Conservation (phyloP, 225 moss, liverwort and hornwort genomes). For the Polytrichum formosum region DNA sequence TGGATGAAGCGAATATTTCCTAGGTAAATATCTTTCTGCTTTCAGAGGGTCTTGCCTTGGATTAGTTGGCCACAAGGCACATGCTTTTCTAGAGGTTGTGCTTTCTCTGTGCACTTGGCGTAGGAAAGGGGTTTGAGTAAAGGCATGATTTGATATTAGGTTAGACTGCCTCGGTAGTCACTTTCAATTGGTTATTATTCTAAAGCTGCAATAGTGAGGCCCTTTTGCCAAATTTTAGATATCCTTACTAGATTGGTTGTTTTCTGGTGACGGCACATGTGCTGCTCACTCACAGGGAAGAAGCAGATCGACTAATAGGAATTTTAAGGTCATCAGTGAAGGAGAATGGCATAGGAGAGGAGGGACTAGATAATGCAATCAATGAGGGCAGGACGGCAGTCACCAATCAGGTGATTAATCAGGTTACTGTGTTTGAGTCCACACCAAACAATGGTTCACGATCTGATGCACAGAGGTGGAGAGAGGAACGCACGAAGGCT, state of each 20-base stretch:
- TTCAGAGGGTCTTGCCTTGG: too few relatives aligned
- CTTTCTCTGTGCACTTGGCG: too few relatives aligned
- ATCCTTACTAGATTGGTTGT: too few relatives aligned
- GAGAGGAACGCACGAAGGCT: slow-evolving; percentile 62
- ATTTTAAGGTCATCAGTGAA: slow-evolving; percentile 65
- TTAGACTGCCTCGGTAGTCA: too few relatives aligned
- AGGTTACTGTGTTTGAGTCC: slow-evolving; percentile 19
- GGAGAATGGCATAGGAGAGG: slow-evolving; percentile 50
- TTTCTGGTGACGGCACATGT: slow-evolving; percentile 20
- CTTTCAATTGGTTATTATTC: too few relatives aligned
- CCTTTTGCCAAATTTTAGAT: too few relatives aligned
- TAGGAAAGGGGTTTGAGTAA: too few relatives aligned
- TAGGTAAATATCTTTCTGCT: slow-evolving; percentile 34
- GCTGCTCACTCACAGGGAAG: slow-evolving; percentile 54
- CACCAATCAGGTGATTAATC: slow-evolving; percentile 15
- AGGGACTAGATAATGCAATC: slow-evolving; percentile 30
- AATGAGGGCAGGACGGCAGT: slow-evolving; percentile 32
- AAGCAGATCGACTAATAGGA: slow-evolving; percentile 69
- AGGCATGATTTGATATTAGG: too few relatives aligned
- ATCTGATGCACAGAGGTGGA: slow-evolving; percentile 62
- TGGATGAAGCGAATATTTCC: slow-evolving; percentile 65
- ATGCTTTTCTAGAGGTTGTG: too few relatives aligned
- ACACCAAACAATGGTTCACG: slow-evolving; percentile 48
- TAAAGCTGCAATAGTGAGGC: too few relatives aligned
- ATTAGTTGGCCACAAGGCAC: too few relatives aligned